Percentiles rank a stretch among this genome's conserved stretches.
phyloP scores from a whole-genome alignment of 306 rosid genomes.

The Dalbergia cochinchinensis region DNA sequence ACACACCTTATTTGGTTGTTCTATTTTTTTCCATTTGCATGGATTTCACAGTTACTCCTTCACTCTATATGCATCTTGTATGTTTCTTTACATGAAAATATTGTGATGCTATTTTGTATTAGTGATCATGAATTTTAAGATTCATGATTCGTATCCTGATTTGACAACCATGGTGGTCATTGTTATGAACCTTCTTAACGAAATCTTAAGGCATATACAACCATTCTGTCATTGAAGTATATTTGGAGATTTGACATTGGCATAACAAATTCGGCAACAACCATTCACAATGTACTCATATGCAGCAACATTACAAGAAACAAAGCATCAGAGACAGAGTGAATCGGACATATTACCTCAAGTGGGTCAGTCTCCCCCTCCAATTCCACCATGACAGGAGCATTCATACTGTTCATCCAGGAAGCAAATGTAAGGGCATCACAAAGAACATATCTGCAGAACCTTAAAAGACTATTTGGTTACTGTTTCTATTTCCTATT shows the following conservation, averaged over 20 bases:
- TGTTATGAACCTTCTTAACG: slow-evolving; percentile 3
- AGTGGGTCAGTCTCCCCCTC: slow-evolving; percentile 89
- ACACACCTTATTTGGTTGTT: too few relatives aligned
- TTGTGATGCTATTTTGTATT: too few relatives aligned
- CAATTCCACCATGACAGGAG: slow-evolving; percentile 91
- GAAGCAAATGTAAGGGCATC: slow-evolving; percentile 6
- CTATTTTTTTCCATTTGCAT: too few relatives aligned
- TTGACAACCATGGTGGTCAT: not conserved
- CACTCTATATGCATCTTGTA: too few relatives aligned
- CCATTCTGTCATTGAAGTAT: not conserved
- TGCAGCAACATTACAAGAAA: not conserved
- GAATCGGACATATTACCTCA: slow-evolving; percentile 56
- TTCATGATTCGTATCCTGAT: too few relatives aligned
- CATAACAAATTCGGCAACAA: slow-evolving; percentile 2
- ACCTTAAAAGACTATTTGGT: not conserved
- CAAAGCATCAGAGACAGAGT: not conserved
- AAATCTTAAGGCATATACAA: not conserved
- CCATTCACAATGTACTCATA: not conserved
- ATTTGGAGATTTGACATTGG: slow-evolving; percentile 30
- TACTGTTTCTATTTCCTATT: too few relatives aligned
- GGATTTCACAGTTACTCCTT: too few relatives aligned
- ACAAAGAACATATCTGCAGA: not conserved
- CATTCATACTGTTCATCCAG: slow-evolving; percentile 76
- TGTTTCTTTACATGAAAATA: too few relatives aligned
- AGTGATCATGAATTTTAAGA: too few relatives aligned